Evolutionary conservation across 495 filamentous ascomycete genomes (phyloP), one percentile per base, ranked within the genome.

Genomic region (Polyplosphaeria fusca): DNA sequence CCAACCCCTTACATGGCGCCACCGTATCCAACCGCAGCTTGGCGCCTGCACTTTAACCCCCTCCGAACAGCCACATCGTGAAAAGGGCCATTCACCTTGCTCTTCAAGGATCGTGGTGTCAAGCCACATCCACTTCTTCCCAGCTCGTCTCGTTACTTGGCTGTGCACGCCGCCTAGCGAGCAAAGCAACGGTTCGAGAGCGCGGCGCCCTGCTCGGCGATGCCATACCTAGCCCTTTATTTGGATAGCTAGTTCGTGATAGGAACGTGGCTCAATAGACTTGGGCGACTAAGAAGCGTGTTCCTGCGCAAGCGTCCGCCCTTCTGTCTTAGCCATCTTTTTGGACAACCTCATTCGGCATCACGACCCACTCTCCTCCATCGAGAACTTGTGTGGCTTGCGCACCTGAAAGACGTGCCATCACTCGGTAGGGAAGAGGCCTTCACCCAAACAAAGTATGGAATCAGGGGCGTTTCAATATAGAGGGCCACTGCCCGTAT

Each of bases 381-480:
- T 18, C 24, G 26, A 35, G 27, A 24, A 5, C 43, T 9, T 18
- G 11, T n/a, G 46, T 52, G 48, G 48, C 48, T 52, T 39, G 28
- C 48, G 48, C 41, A 20, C 23, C 3, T 30, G 3, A 26, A 19
- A 40, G 11, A 24, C 4, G 23, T 39, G 30, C 20, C 19, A 42
- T 42, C 39, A 18, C 19, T 19, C 18, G 19, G 18, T 18, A 7
- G 20, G 39, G 7, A 9, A 35, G 9, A 7, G 9, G 30, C 9
- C 7, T 35, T 7, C 30, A 35, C n/a, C n/a, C 30, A 25, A 52
- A 16, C 49, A 35, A 52, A 5, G 16, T 47, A 26, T 13, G 3
- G 47, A 25, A 37, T 51, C 47, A 51, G 47, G 47, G 47, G 28
- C 23, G 22, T 28, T 20, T n/a, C 23, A 35, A 58, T 58, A 58